Evolutionary conservation across 1,139 yeast genomes (phyloP), one percentile per base, ranked within the genome.

Genomic region (Protomyces lactucae-debilis): DNA sequence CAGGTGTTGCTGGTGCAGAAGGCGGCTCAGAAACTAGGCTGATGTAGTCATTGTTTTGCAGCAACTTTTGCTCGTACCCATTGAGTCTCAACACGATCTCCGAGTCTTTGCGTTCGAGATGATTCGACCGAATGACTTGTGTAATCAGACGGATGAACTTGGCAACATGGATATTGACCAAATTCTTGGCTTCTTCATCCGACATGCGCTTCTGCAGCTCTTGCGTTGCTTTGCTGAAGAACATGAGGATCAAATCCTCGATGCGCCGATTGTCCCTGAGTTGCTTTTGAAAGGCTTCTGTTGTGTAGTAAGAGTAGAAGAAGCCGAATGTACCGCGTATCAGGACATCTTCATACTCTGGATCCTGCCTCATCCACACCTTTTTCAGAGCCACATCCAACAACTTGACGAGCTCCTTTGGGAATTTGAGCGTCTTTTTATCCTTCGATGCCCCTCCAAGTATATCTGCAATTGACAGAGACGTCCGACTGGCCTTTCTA

Each of bases 221-320:
- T 69, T 83, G 85, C 65, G 84, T 83, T 8, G 88, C 85, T 66
- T 83, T 80, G 28, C 85, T 80, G 23, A 86, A 82, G 72, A 87
- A 88, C 72, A 82, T 79, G 78, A 86, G 82, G 8, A 88, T 81
- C 61, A 88, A 76, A 65, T 84, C 87, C 69, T 86, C 92, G 0
- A 85, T 83, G 45, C 82, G 79, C 51, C 78, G 77, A 65, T 80
- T 78, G 25, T 79, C 73, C 52, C 74, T 72, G 60, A 74, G 67
- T 68, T 67, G 75, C 32, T 81, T 83, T 21, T 73, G 70, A 67
- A 79, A 77, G 25, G 56, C 48, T 5, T 55, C 57, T 60, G 78
- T 77, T 1, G 88, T 55, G 12, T 61, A 56, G 16, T 56, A 53
- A 2, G 45, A 60, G 46, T 65, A 65, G 37, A 65, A 65, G 35